Conservation (phyloP, 2,329 filamentous ascomycete genomes). For the Periconia sp. region DNA sequence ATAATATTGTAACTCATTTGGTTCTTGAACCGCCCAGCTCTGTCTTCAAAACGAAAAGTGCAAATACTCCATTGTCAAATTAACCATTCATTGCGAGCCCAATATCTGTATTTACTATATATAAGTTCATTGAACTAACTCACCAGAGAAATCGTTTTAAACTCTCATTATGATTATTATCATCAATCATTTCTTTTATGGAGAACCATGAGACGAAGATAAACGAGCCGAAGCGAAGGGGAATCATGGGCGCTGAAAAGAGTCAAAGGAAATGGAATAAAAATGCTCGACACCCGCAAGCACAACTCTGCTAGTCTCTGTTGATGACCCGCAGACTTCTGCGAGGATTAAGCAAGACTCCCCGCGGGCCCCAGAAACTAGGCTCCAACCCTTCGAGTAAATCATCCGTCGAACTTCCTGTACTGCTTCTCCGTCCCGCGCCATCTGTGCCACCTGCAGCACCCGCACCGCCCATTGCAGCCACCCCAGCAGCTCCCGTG, state of each 20-base stretch:
- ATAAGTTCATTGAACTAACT: no score
- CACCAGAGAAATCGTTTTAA: not conserved
- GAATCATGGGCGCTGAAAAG: not conserved
- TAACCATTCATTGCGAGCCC: no score
- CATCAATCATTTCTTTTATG: not conserved
- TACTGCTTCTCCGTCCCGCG: constrained; percentile 44
- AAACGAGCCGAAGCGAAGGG: not conserved
- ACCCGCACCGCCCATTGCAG: constrained; percentile 17
- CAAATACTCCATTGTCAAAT: no score
- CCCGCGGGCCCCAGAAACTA: constrained; percentile 64
- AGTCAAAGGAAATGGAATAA: not conserved
- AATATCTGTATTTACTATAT: no score
- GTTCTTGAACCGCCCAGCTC: no score
- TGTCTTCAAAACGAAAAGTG: no score
- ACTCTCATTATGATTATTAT: not conserved
- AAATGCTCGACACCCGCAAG: no score
- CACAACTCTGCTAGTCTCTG: constrained; percentile 43
- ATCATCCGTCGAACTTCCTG: constrained; percentile 58
- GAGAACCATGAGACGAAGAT: not conserved
- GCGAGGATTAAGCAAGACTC: constrained; percentile 67
- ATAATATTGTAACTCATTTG: no score
- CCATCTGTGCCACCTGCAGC: constrained; percentile 16
- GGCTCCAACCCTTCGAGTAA: constrained; percentile 66
- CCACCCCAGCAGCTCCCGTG: constrained; percentile 20
- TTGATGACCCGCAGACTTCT: constrained; percentile 72